Base-by-base conservation (phyloP, 1,139 yeast genomes). In the Pichia sp. region DNA sequence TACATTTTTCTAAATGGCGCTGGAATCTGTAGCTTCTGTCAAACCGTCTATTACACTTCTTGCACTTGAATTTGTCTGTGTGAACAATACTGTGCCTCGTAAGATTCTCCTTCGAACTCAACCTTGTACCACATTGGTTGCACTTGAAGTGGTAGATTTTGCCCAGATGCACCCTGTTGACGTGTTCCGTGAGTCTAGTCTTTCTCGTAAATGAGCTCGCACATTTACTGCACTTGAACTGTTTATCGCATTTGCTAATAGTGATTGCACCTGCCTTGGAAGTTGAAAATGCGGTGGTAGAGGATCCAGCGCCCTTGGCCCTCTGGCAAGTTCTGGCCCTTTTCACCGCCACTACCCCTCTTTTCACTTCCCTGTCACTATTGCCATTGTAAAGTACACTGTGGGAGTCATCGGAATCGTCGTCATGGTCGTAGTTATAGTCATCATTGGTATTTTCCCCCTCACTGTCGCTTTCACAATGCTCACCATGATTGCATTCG, bases 71-170 rank as follows among this genome's bases (percentile, higher is more conserved):
- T 43, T 53, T 60, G 45, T 62, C 63, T 1, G 63, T 61, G 47
- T 63, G 66, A 7, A 58, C 60, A 41, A 60, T 57, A 7, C 44
- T 46, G 31, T 63, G 66, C 51, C 66, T 57, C 23, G 63, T 61
- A 25, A 63, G 47, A 40, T 63, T 61, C 45, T 60, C 61, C 46
- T 60, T 56, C 22, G 63, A 53, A 49, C 58, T 50, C 41, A 60
- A 49, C 16, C 52, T 37, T 16, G 58, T 59, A 12, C 55, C 52
- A 47, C 66, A 63, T n/a, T 47, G 41, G 12, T 50, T 41, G 47
- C 66, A 63, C 28, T 55, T 51, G 42, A 49, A 58, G 25, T 49
- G 56, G 4, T 45, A 45, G 18, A 57, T 53, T 30, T 49, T 50
- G 21, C 60, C 62, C 42, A 54, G 48, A 43, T 60, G 63, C 12